Base-by-base conservation (phyloP, 2,329 filamentous ascomycete genomes). In the Ophiostoma sp. region DNA sequence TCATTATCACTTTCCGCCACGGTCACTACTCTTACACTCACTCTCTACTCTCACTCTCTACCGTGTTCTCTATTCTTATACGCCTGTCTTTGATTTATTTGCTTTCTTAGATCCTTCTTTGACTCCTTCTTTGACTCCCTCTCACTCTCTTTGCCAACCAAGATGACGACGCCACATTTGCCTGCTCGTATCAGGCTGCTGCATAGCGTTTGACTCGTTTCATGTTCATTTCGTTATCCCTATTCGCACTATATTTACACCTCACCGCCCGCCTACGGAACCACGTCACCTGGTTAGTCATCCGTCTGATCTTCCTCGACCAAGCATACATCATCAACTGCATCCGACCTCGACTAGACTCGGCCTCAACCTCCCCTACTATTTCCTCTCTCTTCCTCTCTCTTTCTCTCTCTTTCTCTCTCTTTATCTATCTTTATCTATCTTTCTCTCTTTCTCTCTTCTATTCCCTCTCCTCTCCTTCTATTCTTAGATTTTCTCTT, bases 271-370 rank as follows among this genome's bases (percentile, higher is more conserved):
- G 42, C 42, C 42, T 11, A 44, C 11, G n/a, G 7, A 27, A 27
- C 49, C 49, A 55, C 49, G 49, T 55, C 49, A 55, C 49, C 49
- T n/a, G 16, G 49, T 55, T 55, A 55, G 49, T 55, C 49, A 55
- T 55, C 49, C 49, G n/a, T 27, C 18, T 27, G 49, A 18, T 27
- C 27, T 27, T 27, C 27, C 27, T 27, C 27, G 27, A 27, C 27
- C 27, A 27, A 27, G 27, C 27, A 27, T 27, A 27, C 27, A 27
- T 27, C 27, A 1, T 27, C 27, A 27, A 27, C 27, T 27, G 27
- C 27, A 27, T 27, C 27, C 27, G 27, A n/a, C 47, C 47, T 18
- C 49, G n/a, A 55, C 7, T 36, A 7, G 6, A 38, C 11, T 60
- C 14, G 49, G 36, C 11, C 8, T 14, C 27, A 14, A 5, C 27